Evolutionary conservation across 306 rosid species (phyloP).

Genomic region (Pyrus communis): DNA sequence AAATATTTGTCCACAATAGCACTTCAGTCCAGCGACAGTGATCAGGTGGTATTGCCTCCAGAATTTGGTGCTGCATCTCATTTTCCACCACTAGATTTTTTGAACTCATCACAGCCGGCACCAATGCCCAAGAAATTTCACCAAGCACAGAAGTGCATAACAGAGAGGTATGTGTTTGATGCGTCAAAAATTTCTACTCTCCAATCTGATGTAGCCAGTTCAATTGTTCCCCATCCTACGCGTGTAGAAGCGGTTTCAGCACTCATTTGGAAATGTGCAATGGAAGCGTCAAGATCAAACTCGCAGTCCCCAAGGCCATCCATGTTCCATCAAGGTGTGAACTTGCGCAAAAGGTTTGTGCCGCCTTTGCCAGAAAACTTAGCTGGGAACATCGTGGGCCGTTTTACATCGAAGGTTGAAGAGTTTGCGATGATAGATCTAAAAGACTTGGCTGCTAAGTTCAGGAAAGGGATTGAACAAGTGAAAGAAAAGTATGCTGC

Average conservation of each 20-base stretch:
- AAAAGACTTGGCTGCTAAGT: background rate
- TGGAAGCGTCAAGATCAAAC: no score
- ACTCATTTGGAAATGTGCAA: no score
- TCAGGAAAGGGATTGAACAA: background rate
- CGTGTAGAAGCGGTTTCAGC: no score
- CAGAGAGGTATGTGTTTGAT: constrained; percentile 29
- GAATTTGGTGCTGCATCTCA: background rate
- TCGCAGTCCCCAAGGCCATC: background rate
- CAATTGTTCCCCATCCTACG: background rate
- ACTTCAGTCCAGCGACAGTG: background rate
- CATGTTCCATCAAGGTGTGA: background rate
- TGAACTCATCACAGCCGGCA: background rate
- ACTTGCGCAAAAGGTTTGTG: background rate
- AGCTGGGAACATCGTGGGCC: background rate
- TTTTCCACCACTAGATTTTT: background rate
- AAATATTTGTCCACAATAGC: constrained; percentile 17
- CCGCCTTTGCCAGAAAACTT: background rate
- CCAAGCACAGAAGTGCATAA: constrained; percentile 3
- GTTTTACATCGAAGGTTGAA: background rate
- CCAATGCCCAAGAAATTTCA: no score
- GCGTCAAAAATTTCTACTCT: constrained; percentile 13
- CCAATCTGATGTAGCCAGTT: constrained; percentile 5
- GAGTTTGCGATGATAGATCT: background rate
- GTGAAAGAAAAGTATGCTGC: background rate
- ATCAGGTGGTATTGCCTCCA: background rate